Percentiles rank a stretch among this genome's conserved stretches.
These are phyloP conservation scores for Lichtheimia hyalospora DNA, from an alignment of 371 early-diverging fungal species.

Conservation along the genomic window DNA sequence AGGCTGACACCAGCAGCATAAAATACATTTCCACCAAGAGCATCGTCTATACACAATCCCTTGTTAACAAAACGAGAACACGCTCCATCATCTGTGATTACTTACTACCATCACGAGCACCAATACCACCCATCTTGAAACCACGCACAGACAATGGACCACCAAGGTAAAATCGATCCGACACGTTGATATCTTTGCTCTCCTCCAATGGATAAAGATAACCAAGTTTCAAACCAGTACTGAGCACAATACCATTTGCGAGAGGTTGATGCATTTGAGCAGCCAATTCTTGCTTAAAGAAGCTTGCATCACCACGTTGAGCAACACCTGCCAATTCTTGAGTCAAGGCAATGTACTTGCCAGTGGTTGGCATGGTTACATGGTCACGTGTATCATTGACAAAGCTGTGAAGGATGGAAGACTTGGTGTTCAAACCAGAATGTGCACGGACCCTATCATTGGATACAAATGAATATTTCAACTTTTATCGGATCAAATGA, in stretches of 20 bases:
- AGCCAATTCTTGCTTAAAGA: slow-evolving; percentile 72
- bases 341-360: slow-evolving; percentile 58
- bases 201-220: slow-evolving; percentile 55
- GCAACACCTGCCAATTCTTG: slow-evolving; percentile 57
- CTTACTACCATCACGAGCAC: slow-evolving; percentile 78
- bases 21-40: slow-evolving; percentile 87
- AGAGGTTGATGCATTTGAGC: slow-evolving; percentile 40
- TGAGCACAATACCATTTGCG: slow-evolving; percentile 30
- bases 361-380: slow-evolving; percentile 69
- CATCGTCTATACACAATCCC: slow-evolving; percentile 60
- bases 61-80: neutral
- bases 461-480: slow-evolving; percentile 5
- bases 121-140: slow-evolving; percentile 84
- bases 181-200: slow-evolving; percentile 50
- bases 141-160: slow-evolving; percentile 88
- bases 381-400: slow-evolving; percentile 76
- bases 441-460: slow-evolving; percentile 72
- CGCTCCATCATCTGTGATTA: neutral
- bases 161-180: slow-evolving; percentile 88
- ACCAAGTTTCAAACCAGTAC: slow-evolving; percentile 49
- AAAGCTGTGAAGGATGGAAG: slow-evolving; percentile 68
- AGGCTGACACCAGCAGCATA: slow-evolving; percentile 80
- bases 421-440: slow-evolving; percentile 83
- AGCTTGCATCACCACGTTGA: slow-evolving; percentile 79
- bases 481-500: neutral